Evolutionary conservation across 192 early-diverging fungal species (phyloP), one percentile per base, ranked within the genome.

Genomic region (Lunasporangiospora selenospora): DNA sequence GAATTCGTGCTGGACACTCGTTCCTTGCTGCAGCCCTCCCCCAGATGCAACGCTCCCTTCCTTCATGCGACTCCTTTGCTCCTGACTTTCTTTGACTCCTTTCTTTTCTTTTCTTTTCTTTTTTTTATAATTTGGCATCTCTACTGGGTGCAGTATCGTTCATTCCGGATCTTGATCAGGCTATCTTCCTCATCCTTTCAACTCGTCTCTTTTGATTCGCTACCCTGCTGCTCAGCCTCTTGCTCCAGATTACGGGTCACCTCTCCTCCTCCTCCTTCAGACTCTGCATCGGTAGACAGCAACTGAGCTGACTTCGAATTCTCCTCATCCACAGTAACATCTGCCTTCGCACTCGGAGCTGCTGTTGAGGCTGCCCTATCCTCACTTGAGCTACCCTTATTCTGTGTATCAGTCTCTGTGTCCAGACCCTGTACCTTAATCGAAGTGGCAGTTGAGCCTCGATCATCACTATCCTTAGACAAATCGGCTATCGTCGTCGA

Each of bases 281-380:
- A n/a, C n/a, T n/a, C n/a, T n/a, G n/a, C n/a, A n/a, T n/a, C n/a
- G n/a, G n/a, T n/a, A n/a, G 26, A 13, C 32, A 23, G 56, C 15
- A 44, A 47, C 31, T 58, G 44, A 16, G 41, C 21, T 19, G 46
- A 21, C 19, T 36, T 21, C n/a, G 56, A 47, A 23, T 30, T 58
- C 1, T 16, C 56, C 43, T 58, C 42, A 23, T 33, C 33, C 31
- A 33, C 32, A 44, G 56, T 45, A 58, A 58, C 56, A 47, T 58
- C 44, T 21, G 24, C 43, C 40, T 44, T 44, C 18, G 46, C 56
- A 34, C 34, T 44, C 31, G 33, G 42, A 18, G 46, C 9, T 10
- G 46, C 36, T 18, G 56, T 26, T 37, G 36, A 23, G 1, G 24
- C n/a, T 12, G 29, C 36, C 27, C 24, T 37, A 33, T 53, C 52